These are phyloP conservation scores for Paramecium biaurelia DNA, from an alignment of 73 alveolate species.

Conservation along the genomic window DNA sequence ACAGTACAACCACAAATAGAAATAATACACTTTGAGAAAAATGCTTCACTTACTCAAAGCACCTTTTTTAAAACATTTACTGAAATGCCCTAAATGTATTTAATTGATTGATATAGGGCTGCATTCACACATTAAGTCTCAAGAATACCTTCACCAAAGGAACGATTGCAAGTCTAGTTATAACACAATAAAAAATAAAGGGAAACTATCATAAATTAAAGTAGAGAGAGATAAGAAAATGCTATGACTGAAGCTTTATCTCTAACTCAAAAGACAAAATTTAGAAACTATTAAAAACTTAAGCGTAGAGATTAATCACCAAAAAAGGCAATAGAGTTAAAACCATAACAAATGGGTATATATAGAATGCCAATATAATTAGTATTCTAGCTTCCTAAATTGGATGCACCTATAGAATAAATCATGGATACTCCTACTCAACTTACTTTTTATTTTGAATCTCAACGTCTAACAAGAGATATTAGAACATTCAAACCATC, in stretches of 20 bases:
- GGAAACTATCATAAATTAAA: not conserved
- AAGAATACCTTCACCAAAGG: conserved; percentile 18
- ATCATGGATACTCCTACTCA: not conserved
- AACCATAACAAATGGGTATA: not conserved
- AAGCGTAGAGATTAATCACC: conserved; percentile 9
- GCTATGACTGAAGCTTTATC: not conserved
- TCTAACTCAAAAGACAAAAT: not conserved
- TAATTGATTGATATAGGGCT: not conserved
- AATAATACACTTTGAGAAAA: not conserved
- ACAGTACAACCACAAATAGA: not conserved
- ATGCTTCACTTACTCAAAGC: not conserved
- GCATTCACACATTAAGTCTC: not conserved
- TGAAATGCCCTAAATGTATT: not conserved
- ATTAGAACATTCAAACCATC: conserved; percentile 26
- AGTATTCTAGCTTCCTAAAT: not conserved
- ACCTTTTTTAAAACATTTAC: conserved; percentile 10
- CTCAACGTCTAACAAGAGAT: not conserved
- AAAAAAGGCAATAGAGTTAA: not conserved
- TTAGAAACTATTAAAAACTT: not conserved
- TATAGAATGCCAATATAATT: not conserved
- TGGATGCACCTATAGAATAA: not conserved
- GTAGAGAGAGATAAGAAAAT: not conserved
- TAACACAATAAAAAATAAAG: not conserved
- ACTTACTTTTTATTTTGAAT: conserved; percentile 8
- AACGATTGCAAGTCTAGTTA: not conserved